phyloP scores from a whole-genome alignment of 805 yeast species.

The Yarrowia porcina region DNA sequence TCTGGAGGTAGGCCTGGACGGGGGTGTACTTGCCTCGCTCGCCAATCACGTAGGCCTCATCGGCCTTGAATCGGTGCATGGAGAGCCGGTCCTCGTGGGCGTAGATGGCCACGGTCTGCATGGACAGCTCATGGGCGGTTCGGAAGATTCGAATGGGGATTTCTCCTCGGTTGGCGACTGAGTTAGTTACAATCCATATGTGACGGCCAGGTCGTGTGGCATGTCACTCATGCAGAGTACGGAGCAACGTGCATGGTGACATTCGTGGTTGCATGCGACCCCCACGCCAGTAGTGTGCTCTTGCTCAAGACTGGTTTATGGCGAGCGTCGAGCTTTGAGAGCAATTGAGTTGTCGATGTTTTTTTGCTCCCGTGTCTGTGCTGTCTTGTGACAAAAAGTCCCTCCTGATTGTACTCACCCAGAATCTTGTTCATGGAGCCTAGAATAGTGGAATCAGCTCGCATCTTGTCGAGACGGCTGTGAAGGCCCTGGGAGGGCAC shows the following conservation, averaged over 20 bases:
- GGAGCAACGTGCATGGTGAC: background rate
- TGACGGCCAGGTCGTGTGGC: background rate
- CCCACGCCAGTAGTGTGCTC: constrained; percentile 1
- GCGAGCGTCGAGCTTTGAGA: too few relatives aligned
- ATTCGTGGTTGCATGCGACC: background rate
- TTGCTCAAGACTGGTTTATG: too few relatives aligned
- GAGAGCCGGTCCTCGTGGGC: constrained; percentile 94
- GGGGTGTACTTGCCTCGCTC: constrained; percentile 86
- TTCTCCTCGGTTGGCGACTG: constrained; percentile 44
- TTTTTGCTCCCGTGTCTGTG: too few relatives aligned
- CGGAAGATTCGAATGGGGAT: constrained; percentile 61
- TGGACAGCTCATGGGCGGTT: constrained; percentile 94
- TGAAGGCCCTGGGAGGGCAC: constrained; percentile 16
- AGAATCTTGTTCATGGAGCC: constrained; percentile 52
- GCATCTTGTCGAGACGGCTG: constrained; percentile 38
- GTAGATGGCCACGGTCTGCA: constrained; percentile 96
- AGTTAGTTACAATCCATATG: background rate
- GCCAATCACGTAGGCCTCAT: constrained; percentile 91
- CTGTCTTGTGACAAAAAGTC: background rate
- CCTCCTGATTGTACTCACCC: constrained; percentile 30
- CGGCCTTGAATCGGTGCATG: constrained; percentile 93
- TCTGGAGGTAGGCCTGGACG: constrained; percentile 91
- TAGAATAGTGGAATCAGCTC: constrained; percentile 43
- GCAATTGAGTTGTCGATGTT: constrained; percentile 26
- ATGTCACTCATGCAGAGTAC: background rate